Base-by-base conservation (phyloP, 495 filamentous ascomycete genomes). In the Penicillium simplicissimum region DNA sequence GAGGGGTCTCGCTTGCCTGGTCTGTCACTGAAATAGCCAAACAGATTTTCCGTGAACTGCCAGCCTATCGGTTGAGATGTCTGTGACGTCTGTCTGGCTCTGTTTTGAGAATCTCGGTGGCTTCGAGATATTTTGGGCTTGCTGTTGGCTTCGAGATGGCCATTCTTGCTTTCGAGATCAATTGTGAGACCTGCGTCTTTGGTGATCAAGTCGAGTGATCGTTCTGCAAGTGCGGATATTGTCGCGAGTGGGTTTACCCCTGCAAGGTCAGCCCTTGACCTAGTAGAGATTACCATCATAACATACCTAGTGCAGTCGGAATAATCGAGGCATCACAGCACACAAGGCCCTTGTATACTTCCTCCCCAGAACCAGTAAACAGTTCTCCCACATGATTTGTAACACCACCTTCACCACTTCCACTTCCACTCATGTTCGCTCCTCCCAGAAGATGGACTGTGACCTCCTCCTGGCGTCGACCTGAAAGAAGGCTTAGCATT, bases 201-300 rank as follows among this genome's bases (percentile, higher is more conserved):
- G 7, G 76, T 73, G 48, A 85, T 79, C 3, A 73, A 69, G 53
- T 83, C 81, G 10, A 89, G 77, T 0, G 81, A 83, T 34, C 87
- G 79, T 71, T 89, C 87, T 0, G 88, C 85, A 25, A 91, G 77
- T 19, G 88, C 86, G 0, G 87, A 81, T 38, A 90, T 89, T 3
- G 87, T 91, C 15, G 85, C 88, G 58, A 88, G 83, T n/a, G 86
- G 86, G 64, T 90, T 90, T 2, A 43, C 13, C 9, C 40, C 40
- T 43, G 40, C 2, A 43, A 0, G 3, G 19, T 43, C 9, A 43
- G 40, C 17, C 17, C 3, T 8, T 3, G 13, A 43, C 0, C 8
- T 3, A 0, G n/a, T 43, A 11, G 4, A 21, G 1, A 2, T 4
- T 19, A 3, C 17, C 40, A 17, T 10, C 19, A 19, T 10, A n/a